Evolutionary conservation across 1,139 yeast genomes (phyloP).

Genomic region (Yamadazyma trypodendri): DNA sequence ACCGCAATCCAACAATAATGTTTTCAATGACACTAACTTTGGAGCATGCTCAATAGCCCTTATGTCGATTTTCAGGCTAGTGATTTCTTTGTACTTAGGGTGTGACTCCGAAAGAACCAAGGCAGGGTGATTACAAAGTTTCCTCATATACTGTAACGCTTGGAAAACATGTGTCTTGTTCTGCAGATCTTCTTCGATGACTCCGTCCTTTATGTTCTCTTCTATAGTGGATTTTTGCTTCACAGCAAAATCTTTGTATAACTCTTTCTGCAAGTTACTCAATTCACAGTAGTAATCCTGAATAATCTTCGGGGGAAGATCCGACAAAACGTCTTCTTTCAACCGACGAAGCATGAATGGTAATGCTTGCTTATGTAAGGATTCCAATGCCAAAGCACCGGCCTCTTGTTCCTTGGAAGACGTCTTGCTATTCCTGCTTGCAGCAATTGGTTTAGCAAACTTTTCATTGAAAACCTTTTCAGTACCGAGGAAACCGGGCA

Average conservation of each 20-base stretch:
- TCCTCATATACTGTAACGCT: slow-evolving; percentile 95
- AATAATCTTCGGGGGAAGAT: slow-evolving; percentile 95
- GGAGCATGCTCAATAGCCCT: slow-evolving; percentile 87
- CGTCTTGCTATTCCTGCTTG: slow-evolving; percentile 85
- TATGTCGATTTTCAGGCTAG: slow-evolving; percentile 56
- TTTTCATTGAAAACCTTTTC: slow-evolving; percentile 93
- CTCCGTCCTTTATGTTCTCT: slow-evolving; percentile 51
- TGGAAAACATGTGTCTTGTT: slow-evolving; percentile 94
- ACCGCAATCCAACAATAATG: slow-evolving; percentile 87
- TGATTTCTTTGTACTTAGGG: slow-evolving; percentile 75
- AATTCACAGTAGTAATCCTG: slow-evolving; percentile 97
- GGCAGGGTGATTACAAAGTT: slow-evolving; percentile 95
- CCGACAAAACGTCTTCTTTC: slow-evolving; percentile 94
- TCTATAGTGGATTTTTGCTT: slow-evolving; percentile 77
- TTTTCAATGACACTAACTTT: slow-evolving; percentile 78
- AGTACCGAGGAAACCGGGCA: slow-evolving; percentile 98
- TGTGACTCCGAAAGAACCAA: slow-evolving; percentile 83
- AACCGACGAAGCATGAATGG: slow-evolving; percentile 95
- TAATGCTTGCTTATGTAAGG: slow-evolving; percentile 91
- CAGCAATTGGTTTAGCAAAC: slow-evolving; percentile 96
- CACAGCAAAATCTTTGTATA: slow-evolving; percentile 88
- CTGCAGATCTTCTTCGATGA: slow-evolving; percentile 40
- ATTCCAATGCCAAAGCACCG: slow-evolving; percentile 94
- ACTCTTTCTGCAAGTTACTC: slow-evolving; percentile 82
- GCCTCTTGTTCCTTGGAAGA: slow-evolving; percentile 96